These are phyloP conservation scores for Phytopythium sindhum DNA, from an alignment of 352 stramenopile genomes.

Conservation along the genomic window DNA sequence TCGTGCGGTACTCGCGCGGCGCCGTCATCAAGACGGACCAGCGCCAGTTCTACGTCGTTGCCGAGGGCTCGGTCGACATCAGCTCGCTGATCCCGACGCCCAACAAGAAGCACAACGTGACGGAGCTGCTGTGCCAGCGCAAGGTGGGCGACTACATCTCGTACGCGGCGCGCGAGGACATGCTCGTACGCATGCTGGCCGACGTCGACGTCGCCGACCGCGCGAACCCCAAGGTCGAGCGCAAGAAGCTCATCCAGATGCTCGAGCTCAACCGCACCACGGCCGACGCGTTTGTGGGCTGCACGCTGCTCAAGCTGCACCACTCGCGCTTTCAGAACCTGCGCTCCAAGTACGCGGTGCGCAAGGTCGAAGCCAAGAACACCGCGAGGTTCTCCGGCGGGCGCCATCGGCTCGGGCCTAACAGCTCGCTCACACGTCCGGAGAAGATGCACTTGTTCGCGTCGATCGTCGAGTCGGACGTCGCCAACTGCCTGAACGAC, in stretches of 20 bases:
- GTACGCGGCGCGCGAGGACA: slow-evolving; percentile 42
- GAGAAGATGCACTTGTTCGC: slow-evolving; percentile 66
- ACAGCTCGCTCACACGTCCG: slow-evolving; percentile 25
- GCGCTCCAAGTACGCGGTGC: slow-evolving; percentile 19
- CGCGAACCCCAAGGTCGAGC: slow-evolving; percentile 15
- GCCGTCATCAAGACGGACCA: slow-evolving; percentile 46
- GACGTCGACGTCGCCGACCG: slow-evolving; percentile 17
- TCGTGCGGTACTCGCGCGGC: slow-evolving; percentile 38
- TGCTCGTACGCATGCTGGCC: slow-evolving; percentile 41
- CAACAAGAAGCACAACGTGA: slow-evolving; percentile 44
- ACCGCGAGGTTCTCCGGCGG: slow-evolving; percentile 52
- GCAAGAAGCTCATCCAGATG: slow-evolving; percentile 55
- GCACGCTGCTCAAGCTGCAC: slow-evolving; percentile 56
- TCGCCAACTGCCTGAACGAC: slow-evolving; percentile 61
- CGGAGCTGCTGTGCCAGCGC: slow-evolving; percentile 56
- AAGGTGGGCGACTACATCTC: slow-evolving; percentile 57
- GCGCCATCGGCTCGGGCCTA: slow-evolving; percentile 12
- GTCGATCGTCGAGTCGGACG: slow-evolving; percentile 64
- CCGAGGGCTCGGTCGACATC: slow-evolving; percentile 54
- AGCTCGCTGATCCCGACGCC: slow-evolving; percentile 39
- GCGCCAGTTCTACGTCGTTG: slow-evolving; percentile 54
- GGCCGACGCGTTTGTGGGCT: slow-evolving; percentile 46
- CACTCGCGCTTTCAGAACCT: slow-evolving; percentile 50
- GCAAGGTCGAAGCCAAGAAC: slow-evolving; percentile 31
- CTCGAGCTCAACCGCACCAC: slow-evolving; percentile 59